Percentiles rank a stretch among this genome's conserved stretches.
phyloP scores from a whole-genome alignment of 768 basidiomycete genomes.

The Suillus placidus region DNA sequence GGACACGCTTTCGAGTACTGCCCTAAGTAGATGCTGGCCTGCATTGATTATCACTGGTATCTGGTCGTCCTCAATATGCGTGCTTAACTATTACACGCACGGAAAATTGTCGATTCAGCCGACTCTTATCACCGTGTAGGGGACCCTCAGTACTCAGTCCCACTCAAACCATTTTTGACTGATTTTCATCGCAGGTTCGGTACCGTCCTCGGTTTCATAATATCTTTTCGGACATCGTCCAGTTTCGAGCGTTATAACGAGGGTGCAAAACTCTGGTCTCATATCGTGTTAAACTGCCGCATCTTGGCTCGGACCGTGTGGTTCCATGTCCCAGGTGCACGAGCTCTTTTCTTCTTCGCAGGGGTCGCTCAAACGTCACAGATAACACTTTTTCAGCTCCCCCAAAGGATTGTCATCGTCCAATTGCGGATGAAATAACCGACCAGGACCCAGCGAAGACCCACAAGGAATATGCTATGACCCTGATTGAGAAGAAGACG shows the following conservation, averaged over 20 bases:
- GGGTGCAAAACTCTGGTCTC: constrained; percentile 66
- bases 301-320: constrained; percentile 64
- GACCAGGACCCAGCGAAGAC: constrained; percentile 20
- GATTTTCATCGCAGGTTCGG: constrained; percentile 41
- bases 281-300: constrained; percentile 55
- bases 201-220: constrained; percentile 75
- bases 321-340: constrained; percentile 65
- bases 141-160: constrained; percentile 5
- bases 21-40: constrained; percentile 40
- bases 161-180: constrained; percentile 26
- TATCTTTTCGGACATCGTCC: constrained; percentile 70
- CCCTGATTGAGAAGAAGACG: constrained; percentile 68
- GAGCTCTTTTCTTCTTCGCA: constrained; percentile 13
- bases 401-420: constrained; percentile 9
- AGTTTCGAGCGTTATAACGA: constrained; percentile 78
- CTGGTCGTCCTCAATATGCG: constrained; percentile 59
- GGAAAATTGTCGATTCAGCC: constrained; percentile 43
- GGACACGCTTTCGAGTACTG: constrained; percentile 21
- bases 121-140: constrained; percentile 70
- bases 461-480: constrained; percentile 44
- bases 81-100: constrained; percentile 52
- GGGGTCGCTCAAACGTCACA: constrained; percentile 15
- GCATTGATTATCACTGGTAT: constrained; percentile 61
- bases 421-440: constrained; percentile 5
- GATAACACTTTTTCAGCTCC: constrained; percentile 21